Conservation (phyloP, 768 basidiomycete species). For the Pisolithus sp. region DNA sequence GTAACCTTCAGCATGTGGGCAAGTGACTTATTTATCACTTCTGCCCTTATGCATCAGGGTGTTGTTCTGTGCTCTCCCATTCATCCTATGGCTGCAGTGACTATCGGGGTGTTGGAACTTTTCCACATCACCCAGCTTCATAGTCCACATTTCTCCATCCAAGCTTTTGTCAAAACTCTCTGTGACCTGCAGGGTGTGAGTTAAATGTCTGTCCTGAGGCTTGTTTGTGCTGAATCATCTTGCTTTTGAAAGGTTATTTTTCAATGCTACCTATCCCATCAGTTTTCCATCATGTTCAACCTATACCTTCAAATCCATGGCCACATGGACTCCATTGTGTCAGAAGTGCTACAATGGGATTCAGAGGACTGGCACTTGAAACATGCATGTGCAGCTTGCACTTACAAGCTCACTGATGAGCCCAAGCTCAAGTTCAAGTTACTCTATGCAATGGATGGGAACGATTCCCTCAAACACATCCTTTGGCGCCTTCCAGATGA, state of each 20-base stretch:
- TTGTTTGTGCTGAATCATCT: no score
- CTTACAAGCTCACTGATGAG: neutral
- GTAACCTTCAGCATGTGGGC: no score
- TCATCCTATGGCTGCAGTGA: neutral
- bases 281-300: conserved; percentile 23
- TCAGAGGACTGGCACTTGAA: conserved; percentile 7
- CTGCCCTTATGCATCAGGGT: no score
- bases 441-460: conserved; percentile 9
- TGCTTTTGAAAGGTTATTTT: conserved; percentile 1
- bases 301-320: conserved; percentile 18
- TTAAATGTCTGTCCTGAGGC: neutral
- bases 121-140: conserved; percentile 5
- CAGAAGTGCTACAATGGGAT: neutral
- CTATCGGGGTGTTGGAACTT: neutral
- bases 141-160: conserved; percentile 15
- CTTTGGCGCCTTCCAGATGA: no score
- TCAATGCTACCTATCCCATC: conserved; percentile 6
- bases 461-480: conserved; percentile 1
- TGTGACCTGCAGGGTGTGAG: conserved; percentile 14
- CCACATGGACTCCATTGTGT: no score
- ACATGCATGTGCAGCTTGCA: conserved; percentile 8
- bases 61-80: no score
- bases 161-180: conserved; percentile 15
- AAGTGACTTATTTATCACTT: no score
- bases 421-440: conserved; percentile 1